These are phyloP conservation scores for Malus hybrid DNA, from an alignment of 331 rosid genomes.

Conservation along the genomic window DNA sequence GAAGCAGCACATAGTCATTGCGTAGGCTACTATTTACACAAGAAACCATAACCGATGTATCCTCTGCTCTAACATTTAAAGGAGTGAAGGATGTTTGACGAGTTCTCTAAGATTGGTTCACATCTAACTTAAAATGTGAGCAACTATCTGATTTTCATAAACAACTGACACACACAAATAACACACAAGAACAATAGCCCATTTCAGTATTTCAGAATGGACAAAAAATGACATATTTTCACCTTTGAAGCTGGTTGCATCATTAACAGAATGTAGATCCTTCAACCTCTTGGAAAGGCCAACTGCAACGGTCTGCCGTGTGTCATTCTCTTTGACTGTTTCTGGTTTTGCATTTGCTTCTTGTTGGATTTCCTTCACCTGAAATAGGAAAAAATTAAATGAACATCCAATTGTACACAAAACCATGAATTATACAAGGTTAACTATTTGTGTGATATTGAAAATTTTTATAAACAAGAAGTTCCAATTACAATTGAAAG, in stretches of 20 bases:
- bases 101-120: neutral
- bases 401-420: neutral
- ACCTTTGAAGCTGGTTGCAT: constrained; percentile 90
- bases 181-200: neutral
- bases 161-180: no score
- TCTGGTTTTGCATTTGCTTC: constrained; percentile 61
- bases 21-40: neutral
- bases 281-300: constrained; percentile 88
- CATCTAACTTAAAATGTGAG: neutral
- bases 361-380: constrained; percentile 90
- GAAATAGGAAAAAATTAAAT: constrained; percentile 13
- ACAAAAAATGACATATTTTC: neutral
- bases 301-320: constrained; percentile 76
- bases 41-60: neutral
- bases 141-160: neutral
- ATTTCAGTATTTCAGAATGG: neutral
- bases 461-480: neutral
- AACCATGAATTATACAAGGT: neutral
- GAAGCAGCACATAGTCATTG: neutral
- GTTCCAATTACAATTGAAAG: neutral
- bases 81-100: neutral
- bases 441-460: neutral
- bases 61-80: neutral
- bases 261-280: constrained; percentile 73
- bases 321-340: constrained; percentile 48